Evolutionary conservation across 2,329 filamentous ascomycete genomes (phyloP), one percentile per base, ranked within the genome.

Genomic region (Apiospora kogelbergensis): DNA sequence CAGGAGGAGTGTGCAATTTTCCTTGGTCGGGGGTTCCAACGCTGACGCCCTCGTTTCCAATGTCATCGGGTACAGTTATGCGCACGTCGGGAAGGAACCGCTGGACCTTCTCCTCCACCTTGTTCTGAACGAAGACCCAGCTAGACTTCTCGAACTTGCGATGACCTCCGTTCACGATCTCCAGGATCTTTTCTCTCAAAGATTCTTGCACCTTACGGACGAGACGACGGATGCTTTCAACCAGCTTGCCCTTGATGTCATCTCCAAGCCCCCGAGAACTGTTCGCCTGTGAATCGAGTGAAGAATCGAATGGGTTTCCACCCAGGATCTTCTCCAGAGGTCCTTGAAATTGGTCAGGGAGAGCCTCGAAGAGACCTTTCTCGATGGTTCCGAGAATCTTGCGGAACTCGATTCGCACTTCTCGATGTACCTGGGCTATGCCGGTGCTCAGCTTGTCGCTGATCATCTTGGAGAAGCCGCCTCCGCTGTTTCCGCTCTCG

Each of bases 361-460:
- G 78, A 15, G 82, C 71, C 73, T 84, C 82, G 41, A 84, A 84
- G 0, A 84, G 78, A 70, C 82, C 74, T 75, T 83, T 83, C 74
- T 84, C 82, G 40, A 84, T 84, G 4, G 69, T 76, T 48, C 81
- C 82, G 0, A 84, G 77, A 1, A 83, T 72, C 71, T 77, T 82
- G 71, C 82, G 82, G 76, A 84, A 84, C 71, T 84, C 82, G 11
- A 84, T 77, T 15, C 82, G 80, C 2, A 84, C 82, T 44, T 83
- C 82, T 20, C 82, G 73, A 73, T 84, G 82, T 6, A 84, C 82
- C 67, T 74, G 78, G 17, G 79, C 82, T 0, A 84, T 76, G 6
- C 82, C 82, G 0, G 81, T 83, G 70, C 81, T 84, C 22, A 84
- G 74, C 73, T 84, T 84, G 67, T 84, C 79, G 73, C 82, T 84